These are phyloP conservation scores for Russula foetens DNA, from an alignment of 768 basidiomycete species.

Conservation along the genomic window DNA sequence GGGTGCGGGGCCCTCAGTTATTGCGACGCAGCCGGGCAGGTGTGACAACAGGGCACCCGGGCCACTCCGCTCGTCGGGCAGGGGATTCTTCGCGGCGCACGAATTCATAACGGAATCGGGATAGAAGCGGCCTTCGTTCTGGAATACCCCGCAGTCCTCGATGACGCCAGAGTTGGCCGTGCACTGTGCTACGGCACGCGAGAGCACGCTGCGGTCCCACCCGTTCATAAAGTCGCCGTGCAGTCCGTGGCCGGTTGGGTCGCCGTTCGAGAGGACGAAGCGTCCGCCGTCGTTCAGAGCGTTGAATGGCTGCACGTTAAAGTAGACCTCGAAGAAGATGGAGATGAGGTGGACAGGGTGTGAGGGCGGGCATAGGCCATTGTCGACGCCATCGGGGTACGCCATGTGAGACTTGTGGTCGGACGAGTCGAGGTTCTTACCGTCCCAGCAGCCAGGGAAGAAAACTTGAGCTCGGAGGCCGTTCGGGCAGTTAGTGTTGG, in stretches of 20 bases:
- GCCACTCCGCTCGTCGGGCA: background rate
- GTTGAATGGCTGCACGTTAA: conserved; percentile 24
- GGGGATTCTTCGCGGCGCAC: conserved; percentile 1
- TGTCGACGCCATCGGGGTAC: conserved; percentile 20
- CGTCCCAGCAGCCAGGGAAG: conserved; percentile 34
- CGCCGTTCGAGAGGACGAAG: conserved; percentile 35
- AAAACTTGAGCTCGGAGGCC: conserved; percentile 27
- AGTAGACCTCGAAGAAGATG: conserved; percentile 35
- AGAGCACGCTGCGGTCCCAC: conserved; percentile 36
- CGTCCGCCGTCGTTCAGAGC: conserved; percentile 26
- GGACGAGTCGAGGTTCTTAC: conserved; percentile 30
- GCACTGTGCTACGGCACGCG: conserved; percentile 30
- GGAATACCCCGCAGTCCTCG: conserved; percentile 7
- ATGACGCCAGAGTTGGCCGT: conserved; percentile 11
- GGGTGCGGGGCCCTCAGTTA: background rate
- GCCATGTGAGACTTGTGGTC: conserved; percentile 36
- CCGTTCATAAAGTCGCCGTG: conserved; percentile 35
- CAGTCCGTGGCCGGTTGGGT: conserved; percentile 36
- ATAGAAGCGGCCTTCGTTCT: background rate
- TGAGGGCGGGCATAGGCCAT: background rate
- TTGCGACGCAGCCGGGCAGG: conserved; percentile 12
- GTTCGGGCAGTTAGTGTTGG: conserved; percentile 21
- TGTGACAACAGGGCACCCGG: background rate
- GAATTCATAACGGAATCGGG: background rate
- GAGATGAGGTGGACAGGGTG: conserved; percentile 33